phyloP scores from a whole-genome alignment of 2,329 filamentous ascomycete species.

The Chrysoporthe cubensis region DNA sequence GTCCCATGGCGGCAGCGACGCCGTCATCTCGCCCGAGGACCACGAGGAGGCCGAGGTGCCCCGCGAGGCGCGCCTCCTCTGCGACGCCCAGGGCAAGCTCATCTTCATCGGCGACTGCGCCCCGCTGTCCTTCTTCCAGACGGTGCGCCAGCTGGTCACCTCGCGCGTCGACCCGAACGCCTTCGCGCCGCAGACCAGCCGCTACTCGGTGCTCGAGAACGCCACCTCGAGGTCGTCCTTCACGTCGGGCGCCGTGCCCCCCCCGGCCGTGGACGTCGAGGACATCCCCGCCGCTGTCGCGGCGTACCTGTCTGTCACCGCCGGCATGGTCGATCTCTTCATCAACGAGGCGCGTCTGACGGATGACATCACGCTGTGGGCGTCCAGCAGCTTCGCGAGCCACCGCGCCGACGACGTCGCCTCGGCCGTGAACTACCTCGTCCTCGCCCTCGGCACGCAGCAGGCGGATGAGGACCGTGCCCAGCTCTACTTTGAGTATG shows the following conservation, averaged over 20 bases:
- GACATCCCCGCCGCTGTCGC: constrained; percentile 39
- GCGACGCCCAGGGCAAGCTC: constrained; percentile 57
- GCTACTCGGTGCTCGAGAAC: constrained; percentile 55
- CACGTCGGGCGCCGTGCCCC: constrained; percentile 36
- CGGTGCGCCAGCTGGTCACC: constrained; percentile 56
- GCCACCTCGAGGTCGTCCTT: constrained; percentile 40
- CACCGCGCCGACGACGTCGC: constrained; percentile 42
- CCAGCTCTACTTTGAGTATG: constrained; percentile 54
- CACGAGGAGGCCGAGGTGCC: constrained; percentile 58
- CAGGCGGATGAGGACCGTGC: constrained; percentile 46
- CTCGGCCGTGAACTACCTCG: constrained; percentile 51
- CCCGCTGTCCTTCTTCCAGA: constrained; percentile 60
- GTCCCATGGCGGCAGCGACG: constrained; percentile 38
- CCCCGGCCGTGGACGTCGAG: constrained; percentile 36
- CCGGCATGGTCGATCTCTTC: constrained; percentile 54
- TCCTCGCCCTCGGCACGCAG: constrained; percentile 55
- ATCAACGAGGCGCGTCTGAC: constrained; percentile 42
- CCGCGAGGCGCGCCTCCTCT: constrained; percentile 54
- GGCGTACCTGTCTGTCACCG: constrained; percentile 46
- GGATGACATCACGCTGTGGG: constrained; percentile 49
- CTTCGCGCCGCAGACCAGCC: constrained; percentile 55
- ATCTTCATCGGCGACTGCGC: constrained; percentile 62
- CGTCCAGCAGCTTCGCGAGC: constrained; percentile 37
- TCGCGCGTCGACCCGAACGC: constrained; percentile 52
- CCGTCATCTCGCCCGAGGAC: constrained; percentile 28